These are phyloP conservation scores for Schizonepeta tenuifolia DNA, from an alignment of 257 asterid genomes.

Conservation along the genomic window DNA sequence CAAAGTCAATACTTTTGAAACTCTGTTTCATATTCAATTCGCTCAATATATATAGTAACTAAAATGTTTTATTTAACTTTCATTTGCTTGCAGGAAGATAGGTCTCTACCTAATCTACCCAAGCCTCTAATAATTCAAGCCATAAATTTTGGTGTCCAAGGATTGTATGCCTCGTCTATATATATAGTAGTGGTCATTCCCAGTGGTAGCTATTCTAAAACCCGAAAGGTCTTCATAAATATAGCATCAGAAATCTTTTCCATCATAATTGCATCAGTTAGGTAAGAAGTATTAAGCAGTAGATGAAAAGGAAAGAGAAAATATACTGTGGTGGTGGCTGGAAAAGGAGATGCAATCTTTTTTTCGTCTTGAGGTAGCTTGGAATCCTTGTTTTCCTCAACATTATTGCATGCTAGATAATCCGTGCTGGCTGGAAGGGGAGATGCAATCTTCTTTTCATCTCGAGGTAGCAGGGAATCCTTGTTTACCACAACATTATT, in stretches of 20 bases:
- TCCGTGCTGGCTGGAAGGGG: conserved; percentile 35
- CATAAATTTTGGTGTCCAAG: not conserved
- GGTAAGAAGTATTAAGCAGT: not conserved
- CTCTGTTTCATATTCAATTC: not conserved
- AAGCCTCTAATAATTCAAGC: not conserved
- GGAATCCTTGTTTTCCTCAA: conserved; percentile 27
- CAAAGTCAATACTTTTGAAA: not conserved
- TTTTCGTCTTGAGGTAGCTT: conserved; percentile 46
- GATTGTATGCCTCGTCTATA: not conserved
- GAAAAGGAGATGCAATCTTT: conserved; percentile 41
- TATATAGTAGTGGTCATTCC: not conserved
- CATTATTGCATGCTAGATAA: conserved; percentile 35
- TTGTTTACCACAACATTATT: conserved; percentile 29
- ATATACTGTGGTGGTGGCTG: conserved; percentile 40
- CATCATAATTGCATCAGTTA: not conserved
- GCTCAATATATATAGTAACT: conserved; percentile 1
- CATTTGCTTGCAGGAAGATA: not conserved
- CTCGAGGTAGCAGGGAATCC: conserved; percentile 43
- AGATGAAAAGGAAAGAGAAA: conserved; percentile 15
- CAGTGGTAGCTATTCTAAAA: not conserved
- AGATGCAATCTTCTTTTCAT: conserved; percentile 43
- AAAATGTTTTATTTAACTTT: not conserved
- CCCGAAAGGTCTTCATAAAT: not conserved
- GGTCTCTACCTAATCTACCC: not conserved
- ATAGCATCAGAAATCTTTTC: not conserved